phyloP scores from a whole-genome alignment of 1,139 yeast species.

The Pichia sp. region DNA sequence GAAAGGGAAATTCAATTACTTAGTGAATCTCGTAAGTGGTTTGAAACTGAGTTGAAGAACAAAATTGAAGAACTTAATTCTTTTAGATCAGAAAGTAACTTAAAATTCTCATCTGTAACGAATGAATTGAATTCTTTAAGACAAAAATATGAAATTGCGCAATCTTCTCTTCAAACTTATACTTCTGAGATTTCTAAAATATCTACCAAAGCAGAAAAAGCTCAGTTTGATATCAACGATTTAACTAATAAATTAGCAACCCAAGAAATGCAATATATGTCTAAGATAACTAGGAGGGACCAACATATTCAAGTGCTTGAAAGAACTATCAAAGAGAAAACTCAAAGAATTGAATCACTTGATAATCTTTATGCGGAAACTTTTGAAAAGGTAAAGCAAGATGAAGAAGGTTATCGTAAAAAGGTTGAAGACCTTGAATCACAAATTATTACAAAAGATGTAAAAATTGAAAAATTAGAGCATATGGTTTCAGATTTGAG shows the following conservation, averaged over 20 bases:
- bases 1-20: constrained; percentile 39
- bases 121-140: constrained; percentile 31
- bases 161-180: constrained; percentile 26
- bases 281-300: constrained; percentile 60
- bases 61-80: constrained; percentile 26
- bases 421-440: constrained; percentile 20
- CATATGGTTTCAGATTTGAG: constrained; percentile 37
- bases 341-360: constrained; percentile 42
- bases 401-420: constrained; percentile 29
- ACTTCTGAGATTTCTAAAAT: constrained; percentile 33
- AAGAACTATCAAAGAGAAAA: constrained; percentile 42
- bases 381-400: constrained; percentile 36
- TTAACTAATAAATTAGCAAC: constrained; percentile 43
- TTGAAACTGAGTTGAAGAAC: constrained; percentile 39
- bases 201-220: constrained; percentile 34
- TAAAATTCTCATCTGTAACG: constrained; percentile 31
- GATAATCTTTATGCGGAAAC: constrained; percentile 43
- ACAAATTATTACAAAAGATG: constrained; percentile 24
- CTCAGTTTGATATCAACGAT: constrained; percentile 38
- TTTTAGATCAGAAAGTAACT: constrained; percentile 27
- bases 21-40: constrained; percentile 41
- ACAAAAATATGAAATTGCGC: constrained; percentile 36
- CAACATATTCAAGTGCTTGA: constrained; percentile 57
- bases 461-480: constrained; percentile 39
- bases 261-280: constrained; percentile 49